Conservation (phyloP, 164 flowering plant genomes). For the Cinnamomum micranthum region DNA sequence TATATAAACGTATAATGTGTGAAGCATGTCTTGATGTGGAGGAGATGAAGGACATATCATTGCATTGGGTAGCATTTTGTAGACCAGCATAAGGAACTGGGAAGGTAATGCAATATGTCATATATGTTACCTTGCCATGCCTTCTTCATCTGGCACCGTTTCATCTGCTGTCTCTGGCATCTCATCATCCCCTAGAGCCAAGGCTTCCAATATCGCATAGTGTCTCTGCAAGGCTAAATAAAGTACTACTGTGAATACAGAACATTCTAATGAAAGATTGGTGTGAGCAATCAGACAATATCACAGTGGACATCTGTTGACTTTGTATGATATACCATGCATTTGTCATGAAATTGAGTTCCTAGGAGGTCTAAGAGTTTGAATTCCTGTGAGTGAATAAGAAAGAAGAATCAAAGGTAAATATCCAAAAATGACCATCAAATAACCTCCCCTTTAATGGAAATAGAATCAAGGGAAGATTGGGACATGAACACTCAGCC, state of each 20-base stretch:
- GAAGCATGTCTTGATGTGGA: background rate
- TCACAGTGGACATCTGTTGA: no score
- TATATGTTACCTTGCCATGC: slow-evolving; percentile 68
- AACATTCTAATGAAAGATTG: slow-evolving; percentile 8
- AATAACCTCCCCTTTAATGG: no score
- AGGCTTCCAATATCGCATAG: slow-evolving; percentile 83
- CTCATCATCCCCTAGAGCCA: slow-evolving; percentile 93
- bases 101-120: background rate
- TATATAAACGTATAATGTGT: background rate
- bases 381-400: no score
- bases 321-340: background rate
- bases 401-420: no score
- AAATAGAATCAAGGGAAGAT: no score
- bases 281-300: slow-evolving; percentile 1
- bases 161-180: slow-evolving; percentile 82
- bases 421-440: no score
- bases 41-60: slow-evolving; percentile 1
- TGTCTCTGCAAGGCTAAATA: slow-evolving; percentile 90
- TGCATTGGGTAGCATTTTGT: background rate
- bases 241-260: no score
- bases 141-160: slow-evolving; percentile 95
- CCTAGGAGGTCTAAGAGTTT: no score
- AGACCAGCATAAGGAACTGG: background rate
- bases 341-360: background rate
- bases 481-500: no score